Evolutionary conservation across 2,329 filamentous ascomycete genomes (phyloP).

Genomic region (Cladophialophora chaetospira): DNA sequence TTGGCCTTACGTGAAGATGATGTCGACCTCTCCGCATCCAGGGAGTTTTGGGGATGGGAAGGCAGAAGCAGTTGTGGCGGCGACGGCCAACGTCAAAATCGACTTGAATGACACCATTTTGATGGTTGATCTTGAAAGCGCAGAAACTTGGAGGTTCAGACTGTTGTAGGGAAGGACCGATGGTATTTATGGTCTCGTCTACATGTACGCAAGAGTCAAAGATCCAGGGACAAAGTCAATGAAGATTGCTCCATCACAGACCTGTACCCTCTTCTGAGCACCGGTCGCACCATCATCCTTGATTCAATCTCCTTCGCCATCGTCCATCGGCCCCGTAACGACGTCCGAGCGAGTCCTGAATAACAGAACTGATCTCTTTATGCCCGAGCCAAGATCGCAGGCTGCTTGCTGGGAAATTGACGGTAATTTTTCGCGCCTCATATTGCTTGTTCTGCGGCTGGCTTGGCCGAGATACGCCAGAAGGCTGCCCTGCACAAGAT

Average conservation of each 20-base stretch:
- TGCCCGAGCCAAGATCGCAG: too few species aligned
- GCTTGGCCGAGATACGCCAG: not conserved
- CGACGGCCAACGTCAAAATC: conserved; percentile 3
- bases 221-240: too few species aligned
- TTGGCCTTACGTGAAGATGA: conserved; percentile 18
- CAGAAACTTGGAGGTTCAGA: not conserved
- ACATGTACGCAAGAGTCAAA: too few species aligned
- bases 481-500: not conserved
- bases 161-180: not conserved
- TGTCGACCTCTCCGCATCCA: conserved; percentile 16
- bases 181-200: not conserved
- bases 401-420: not conserved
- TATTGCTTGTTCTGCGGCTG: not conserved
- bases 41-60: conserved; percentile 1
- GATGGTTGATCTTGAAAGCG: not conserved
- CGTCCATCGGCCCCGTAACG: not conserved
- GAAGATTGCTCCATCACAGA: too few species aligned
- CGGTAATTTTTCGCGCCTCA: not conserved
- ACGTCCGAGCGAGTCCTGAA: not conserved
- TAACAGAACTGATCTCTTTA: too few species aligned
- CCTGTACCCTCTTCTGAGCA: too few species aligned
- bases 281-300: too few species aligned
- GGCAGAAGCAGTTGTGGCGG: not conserved
- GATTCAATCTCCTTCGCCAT: not conserved
- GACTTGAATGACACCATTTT: conserved; percentile 14